phyloP scores from a whole-genome alignment of 75 land plant species.

The Cunninghamia lanceolata region DNA sequence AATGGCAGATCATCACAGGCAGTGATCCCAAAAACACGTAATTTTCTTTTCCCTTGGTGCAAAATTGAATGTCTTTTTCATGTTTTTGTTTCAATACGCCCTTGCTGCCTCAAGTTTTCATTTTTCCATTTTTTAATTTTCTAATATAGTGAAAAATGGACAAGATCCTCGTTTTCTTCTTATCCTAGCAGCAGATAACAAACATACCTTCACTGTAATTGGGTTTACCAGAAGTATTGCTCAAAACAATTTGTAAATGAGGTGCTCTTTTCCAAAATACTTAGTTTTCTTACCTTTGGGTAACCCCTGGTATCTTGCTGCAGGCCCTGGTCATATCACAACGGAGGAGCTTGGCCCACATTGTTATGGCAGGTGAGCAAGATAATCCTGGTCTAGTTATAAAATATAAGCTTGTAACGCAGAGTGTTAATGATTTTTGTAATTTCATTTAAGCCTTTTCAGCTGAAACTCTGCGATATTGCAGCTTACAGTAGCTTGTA shows the following conservation, averaged over 20 bases:
- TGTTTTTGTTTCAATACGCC: neutral
- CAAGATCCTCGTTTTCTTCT: neutral
- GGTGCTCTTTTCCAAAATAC: neutral
- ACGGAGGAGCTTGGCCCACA: conserved; percentile 84
- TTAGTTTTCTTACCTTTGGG: neutral
- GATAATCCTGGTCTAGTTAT: neutral
- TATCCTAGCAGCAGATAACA: neutral
- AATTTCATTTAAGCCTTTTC: conserved; percentile 4
- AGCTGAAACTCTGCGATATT: neutral
- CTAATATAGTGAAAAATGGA: neutral
- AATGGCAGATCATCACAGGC: conserved; percentile 85
- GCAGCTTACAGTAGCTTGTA: conserved; percentile 71
- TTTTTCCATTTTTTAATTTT: neutral
- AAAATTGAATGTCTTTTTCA: neutral
- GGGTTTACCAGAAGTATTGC: neutral
- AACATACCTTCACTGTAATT: neutral
- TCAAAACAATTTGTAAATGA: neutral
- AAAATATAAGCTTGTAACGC: neutral
- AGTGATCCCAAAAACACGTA: conserved; percentile 91
- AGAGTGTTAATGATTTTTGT: neutral
- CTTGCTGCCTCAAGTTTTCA: neutral
- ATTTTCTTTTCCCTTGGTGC: neutral
- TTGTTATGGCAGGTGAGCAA: conserved; percentile 74
- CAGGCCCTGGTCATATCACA: conserved; percentile 88
- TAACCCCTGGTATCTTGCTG: conserved; percentile 1